These are phyloP conservation scores for Geranium incanum DNA, from an alignment of 441 rosid species.

Conservation along the genomic window DNA sequence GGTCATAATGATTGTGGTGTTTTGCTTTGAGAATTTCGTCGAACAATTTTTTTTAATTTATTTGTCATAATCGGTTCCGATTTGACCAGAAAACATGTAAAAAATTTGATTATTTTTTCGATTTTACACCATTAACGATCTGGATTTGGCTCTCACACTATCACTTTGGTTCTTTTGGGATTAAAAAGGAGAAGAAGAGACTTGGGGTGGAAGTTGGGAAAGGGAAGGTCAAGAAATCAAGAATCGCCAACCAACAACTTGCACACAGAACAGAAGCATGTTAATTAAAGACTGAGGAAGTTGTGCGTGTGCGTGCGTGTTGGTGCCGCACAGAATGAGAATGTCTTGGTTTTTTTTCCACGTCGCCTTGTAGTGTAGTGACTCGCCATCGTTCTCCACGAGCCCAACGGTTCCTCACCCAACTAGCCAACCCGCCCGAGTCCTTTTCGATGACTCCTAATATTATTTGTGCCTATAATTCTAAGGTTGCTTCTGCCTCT, in stretches of 20 bases:
- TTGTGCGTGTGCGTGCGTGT: neutral
- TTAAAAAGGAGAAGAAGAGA: neutral
- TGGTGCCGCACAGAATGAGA: neutral
- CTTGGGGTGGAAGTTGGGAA: neutral
- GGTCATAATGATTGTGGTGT: too few relatives aligned
- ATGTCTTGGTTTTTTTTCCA: neutral
- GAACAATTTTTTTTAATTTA: too few relatives aligned
- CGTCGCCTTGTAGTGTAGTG: neutral
- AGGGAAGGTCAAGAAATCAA: neutral
- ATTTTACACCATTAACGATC: too few relatives aligned
- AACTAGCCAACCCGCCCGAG: neutral
- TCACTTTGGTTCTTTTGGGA: too few relatives aligned
- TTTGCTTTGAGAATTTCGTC: too few relatives aligned
- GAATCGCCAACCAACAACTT: too few relatives aligned
- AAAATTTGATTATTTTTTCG: too few relatives aligned
- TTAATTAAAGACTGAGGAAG: neutral
- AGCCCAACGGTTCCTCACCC: slow-evolving; percentile 7
- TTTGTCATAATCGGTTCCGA: too few relatives aligned
- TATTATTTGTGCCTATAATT: neutral
- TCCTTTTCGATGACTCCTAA: neutral
- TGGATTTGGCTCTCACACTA: too few relatives aligned
- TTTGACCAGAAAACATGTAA: too few relatives aligned
- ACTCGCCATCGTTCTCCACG: neutral
- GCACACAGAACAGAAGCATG: too few relatives aligned
- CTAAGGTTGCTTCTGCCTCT: too few relatives aligned